Conservation (phyloP, 306 rosid genomes). For the Abrus pulchellus region DNA sequence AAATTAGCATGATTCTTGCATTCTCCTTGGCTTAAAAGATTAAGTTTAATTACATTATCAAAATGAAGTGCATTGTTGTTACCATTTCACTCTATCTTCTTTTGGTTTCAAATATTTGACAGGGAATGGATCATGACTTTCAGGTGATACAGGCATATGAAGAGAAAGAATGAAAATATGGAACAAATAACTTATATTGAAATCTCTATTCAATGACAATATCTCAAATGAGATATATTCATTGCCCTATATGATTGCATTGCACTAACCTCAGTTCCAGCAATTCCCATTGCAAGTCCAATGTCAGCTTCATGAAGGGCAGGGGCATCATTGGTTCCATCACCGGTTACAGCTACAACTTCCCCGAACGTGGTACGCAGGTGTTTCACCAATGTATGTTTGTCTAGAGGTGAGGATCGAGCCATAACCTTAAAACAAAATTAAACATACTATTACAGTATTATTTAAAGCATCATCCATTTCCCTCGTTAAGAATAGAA, state of each 20-base stretch:
- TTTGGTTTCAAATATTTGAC: constrained; percentile 30
- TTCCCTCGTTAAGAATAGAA: not conserved
- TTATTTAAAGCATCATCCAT: constrained; percentile 43
- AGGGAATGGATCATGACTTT: not conserved
- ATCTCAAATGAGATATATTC: not conserved
- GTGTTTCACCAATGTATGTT: constrained; percentile 87
- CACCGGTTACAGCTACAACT: constrained; percentile 99
- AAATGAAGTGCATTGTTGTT: not conserved
- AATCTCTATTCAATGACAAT: constrained; percentile 6
- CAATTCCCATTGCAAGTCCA: constrained; percentile 99
- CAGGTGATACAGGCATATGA: not conserved
- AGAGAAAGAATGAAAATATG: not conserved
- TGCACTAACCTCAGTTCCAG: constrained; percentile 90
- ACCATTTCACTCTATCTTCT: not conserved
- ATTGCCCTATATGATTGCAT: constrained; percentile 24
- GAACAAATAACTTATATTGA: not conserved
- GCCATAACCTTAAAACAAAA: constrained; percentile 86
- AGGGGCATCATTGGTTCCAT: constrained; percentile 98
- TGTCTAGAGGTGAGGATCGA: constrained; percentile 95
- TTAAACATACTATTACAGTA: not conserved
- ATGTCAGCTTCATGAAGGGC: constrained; percentile 99
- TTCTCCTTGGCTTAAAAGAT: constrained; percentile 12
- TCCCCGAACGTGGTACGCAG: constrained; percentile 86
- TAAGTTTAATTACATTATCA: not conserved
- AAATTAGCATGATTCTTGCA: constrained; percentile 26